Evolutionary conservation across 83 land plant genomes (phyloP), one percentile per base, ranked within the genome.

Genomic region (Isoetes engelmannii): DNA sequence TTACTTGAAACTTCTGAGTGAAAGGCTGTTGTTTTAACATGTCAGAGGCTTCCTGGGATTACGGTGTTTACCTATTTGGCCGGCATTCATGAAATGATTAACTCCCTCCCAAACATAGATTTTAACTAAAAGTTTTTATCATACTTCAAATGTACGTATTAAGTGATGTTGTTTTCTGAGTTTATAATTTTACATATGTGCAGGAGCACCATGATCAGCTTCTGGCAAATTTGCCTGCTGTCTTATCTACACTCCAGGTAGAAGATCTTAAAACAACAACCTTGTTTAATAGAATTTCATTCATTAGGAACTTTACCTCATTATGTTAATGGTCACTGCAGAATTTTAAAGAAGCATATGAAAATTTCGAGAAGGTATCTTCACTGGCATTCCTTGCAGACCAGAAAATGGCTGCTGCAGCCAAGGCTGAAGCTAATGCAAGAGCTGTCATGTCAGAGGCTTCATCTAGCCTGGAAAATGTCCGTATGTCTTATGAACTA

Each of bases 201-300:
- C 84, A 91, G 98, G 98, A 92, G 68, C 96, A 90, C 75, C 98
- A 90, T 79, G 98, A 92, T 79, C 86, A 90, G 59, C 70, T 92
- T 57, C 76, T 90, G 61, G 48, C 79, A 61, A 81, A 83, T 50
- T 65, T 92, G 64, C 98, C 98, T 13, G 81, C 87, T 67, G 80
- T 80, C 45, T 81, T 81, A 69, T 77, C 79, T 47, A 74, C 96
- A 18, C 86, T 92, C 61, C 84, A 92, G 96, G 96, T 87, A 72
- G n/a, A 18, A 17, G 5, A 10, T 1, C 6, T 20, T 6, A 18
- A 44, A 18, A 65, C 44, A 63, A 6, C 10, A 7, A 50, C 9
- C 6, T 4, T 3, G 5, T 4, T 15, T 73, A 17, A n/a, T 6
- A 3, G 41, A 8, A 45, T 48, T 13, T 47, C 60, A 45, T 42